Evolutionary conservation across 371 early-diverging fungal genomes (phyloP).

Genomic region (Mortierella sp.): DNA sequence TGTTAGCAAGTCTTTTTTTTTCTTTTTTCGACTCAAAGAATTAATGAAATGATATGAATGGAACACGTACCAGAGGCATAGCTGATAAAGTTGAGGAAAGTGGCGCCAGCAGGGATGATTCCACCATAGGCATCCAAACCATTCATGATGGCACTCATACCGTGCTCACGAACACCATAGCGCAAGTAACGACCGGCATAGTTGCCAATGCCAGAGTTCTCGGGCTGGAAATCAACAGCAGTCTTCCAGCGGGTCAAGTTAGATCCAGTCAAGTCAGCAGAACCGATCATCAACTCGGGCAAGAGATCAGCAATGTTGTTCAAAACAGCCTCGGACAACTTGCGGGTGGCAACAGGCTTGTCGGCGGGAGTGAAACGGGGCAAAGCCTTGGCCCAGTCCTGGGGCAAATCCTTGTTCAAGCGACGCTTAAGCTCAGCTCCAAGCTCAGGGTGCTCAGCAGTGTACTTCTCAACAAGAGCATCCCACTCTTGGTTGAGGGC

Average conservation of each 20-base stretch:
- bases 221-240: conserved; percentile 92
- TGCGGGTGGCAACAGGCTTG: conserved; percentile 91
- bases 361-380: conserved; percentile 87
- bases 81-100: conserved; percentile 94
- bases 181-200: conserved; percentile 94
- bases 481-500: conserved; percentile 83
- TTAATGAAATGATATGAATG: too few relatives aligned
- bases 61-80: conserved; percentile 35
- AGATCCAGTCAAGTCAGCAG: conserved; percentile 99
- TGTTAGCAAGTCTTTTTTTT: too few relatives aligned
- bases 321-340: conserved; percentile 87
- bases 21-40: too few relatives aligned
- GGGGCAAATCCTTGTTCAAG: conserved; percentile 78
- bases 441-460: conserved; percentile 71
- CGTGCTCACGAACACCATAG: conserved; percentile 99
- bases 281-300: conserved; percentile 96
- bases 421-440: conserved; percentile 87
- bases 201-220: conserved; percentile 77
- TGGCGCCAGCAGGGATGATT: conserved; percentile 93
- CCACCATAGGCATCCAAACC: conserved; percentile 95
- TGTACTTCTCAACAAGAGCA: conserved; percentile 74
- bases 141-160: conserved; percentile 98
- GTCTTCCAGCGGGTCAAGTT: conserved; percentile 96
- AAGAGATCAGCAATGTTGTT: conserved; percentile 83
- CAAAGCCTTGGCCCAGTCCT: conserved; percentile 77